Base-by-base conservation (phyloP, 2,329 filamentous ascomycete species). In the Fusarium caatingaense region DNA sequence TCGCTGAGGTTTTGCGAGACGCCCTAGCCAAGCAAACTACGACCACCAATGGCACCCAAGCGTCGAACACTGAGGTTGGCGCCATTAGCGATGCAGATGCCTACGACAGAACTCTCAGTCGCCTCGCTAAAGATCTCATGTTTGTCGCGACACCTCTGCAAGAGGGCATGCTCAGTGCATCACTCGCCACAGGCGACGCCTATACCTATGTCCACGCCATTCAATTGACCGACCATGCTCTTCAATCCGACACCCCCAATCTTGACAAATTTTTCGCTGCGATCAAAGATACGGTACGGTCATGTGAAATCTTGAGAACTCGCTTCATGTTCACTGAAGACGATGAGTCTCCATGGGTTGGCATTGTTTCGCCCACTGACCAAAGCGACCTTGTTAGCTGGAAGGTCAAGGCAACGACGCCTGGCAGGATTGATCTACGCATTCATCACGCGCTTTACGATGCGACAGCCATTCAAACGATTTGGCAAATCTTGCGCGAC, bases 141-240 rank as follows among this genome's bases (percentile, higher is more conserved):
- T 68, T 68, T 10, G 8, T 69, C 1, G 60, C 65, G 7, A 68
- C 66, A 0, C 66, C 66, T 0, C 60, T 68, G 0, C 66, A 68
- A 25, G 66, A 69, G 10, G 60, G 66, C 5, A 68, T 68, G 66
- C 54, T 68, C 1, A 68, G 66, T 6, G 66, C 66, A 11, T 69
- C 65, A 1, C 5, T 68, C 1, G 46, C 66, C n/a, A 56, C 56
- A 3, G 49, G 27, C 2, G 23, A 69, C 8, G 66, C 66, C 12
- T 68, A 68, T 30, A 61, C 65, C 0, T 69, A 69, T 10, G 6
- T 27, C 1, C 66, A 68, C 21, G 40, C 60, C 8, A 53, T 68
- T 1, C 66, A 68, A 15, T 7, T 68, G 0, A 69, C 66, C 5
- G 20, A 56, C 0, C 2, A 40, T 15, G 65, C 65, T 20, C 25